Base-by-base conservation (phyloP, 1,284 basidiomycete species). In the Cutaneotrichosporon sp. region DNA sequence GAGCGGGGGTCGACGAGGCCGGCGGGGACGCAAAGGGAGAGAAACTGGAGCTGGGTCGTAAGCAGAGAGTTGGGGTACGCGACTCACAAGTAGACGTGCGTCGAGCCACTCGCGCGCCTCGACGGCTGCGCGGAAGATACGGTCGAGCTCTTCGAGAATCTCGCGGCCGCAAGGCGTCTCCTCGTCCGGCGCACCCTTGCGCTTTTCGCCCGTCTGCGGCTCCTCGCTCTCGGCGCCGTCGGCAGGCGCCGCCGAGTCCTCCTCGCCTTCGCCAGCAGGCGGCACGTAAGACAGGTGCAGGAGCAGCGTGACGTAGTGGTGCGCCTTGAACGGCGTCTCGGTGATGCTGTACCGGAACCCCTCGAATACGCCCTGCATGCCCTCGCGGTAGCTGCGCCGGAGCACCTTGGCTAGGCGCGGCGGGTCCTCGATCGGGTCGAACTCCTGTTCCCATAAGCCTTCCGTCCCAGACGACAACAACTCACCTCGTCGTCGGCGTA, bases 301-400 rank as follows among this genome's bases (percentile, higher is more conserved):
- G 34, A 94, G 79, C n/a, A 94, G 75, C 10, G 87, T 82, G 12
- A 87, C 88, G 73, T 90, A 91, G 69, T 85, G 87, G 0, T 88
- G 86, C 44, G 88, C 86, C 78, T 97, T 97, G 78, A 84, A 91
- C 0, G 91, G 91, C 64, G 93, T 84, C 73, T 96, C 89, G 0
- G 86, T 89, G 45, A 93, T 81, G 23, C 84, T 84, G 72, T 85
- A 79, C 51, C 86, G 82, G 71, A 91, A 82, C 7, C 84, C 85
- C n/a, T 74, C 73, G 38, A 84, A 73, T 10, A 89, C 78, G 48
- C 80, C 83, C 23, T 79, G 72, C 13, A 81, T 79, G 1, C 77
- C 77, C 58, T 83, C 78, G 54, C 82, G 80, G 49, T 82, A 82
- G 48, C 87, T 81, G 51, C 84, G 80, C 55, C 80, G 78, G 46